Evolutionary conservation across 371 early-diverging fungal species (phyloP).

Genomic region (Mortierella sp.): DNA sequence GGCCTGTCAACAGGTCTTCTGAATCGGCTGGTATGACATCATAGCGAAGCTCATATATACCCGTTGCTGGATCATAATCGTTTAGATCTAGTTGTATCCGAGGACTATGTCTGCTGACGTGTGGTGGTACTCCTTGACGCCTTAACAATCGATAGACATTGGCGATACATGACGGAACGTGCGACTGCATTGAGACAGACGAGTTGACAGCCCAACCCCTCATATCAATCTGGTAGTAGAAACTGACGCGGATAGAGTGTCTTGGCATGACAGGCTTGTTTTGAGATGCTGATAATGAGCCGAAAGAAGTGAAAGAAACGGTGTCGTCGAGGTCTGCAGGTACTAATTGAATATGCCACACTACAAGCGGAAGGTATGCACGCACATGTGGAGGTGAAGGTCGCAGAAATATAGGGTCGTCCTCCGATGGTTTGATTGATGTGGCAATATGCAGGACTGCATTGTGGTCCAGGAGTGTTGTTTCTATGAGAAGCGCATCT

Average conservation of each 20-base stretch:
- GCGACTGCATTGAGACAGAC: slow-evolving; percentile 55
- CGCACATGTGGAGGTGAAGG: slow-evolving; percentile 57
- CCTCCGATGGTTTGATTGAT: slow-evolving; percentile 54
- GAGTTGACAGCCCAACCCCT: slow-evolving; percentile 57
- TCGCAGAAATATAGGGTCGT: slow-evolving; percentile 56
- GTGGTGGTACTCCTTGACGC: slow-evolving; percentile 55
- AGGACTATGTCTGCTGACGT: slow-evolving; percentile 51
- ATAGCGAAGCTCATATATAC: slow-evolving; percentile 55
- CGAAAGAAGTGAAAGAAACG: slow-evolving; percentile 52
- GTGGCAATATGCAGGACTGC: slow-evolving; percentile 58
- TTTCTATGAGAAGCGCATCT: slow-evolving; percentile 55
- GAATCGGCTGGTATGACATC: slow-evolving; percentile 52
- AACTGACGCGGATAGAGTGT: slow-evolving; percentile 56
- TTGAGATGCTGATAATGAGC: slow-evolving; percentile 45
- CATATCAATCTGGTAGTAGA: slow-evolving; percentile 57
- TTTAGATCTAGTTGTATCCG: slow-evolving; percentile 55
- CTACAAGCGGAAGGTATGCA: slow-evolving; percentile 54
- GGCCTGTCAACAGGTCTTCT: slow-evolving; percentile 24
- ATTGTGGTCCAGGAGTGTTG: slow-evolving; percentile 56
- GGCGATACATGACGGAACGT: slow-evolving; percentile 57
- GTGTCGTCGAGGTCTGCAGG: slow-evolving; percentile 55
- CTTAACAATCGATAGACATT: slow-evolving; percentile 43
- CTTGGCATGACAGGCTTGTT: slow-evolving; percentile 54
- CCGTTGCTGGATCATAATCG: slow-evolving; percentile 54
- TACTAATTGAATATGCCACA: slow-evolving; percentile 54